phyloP scores from a whole-genome alignment of 2,329 filamentous ascomycete genomes.

The Microsporum ferrugineum region DNA sequence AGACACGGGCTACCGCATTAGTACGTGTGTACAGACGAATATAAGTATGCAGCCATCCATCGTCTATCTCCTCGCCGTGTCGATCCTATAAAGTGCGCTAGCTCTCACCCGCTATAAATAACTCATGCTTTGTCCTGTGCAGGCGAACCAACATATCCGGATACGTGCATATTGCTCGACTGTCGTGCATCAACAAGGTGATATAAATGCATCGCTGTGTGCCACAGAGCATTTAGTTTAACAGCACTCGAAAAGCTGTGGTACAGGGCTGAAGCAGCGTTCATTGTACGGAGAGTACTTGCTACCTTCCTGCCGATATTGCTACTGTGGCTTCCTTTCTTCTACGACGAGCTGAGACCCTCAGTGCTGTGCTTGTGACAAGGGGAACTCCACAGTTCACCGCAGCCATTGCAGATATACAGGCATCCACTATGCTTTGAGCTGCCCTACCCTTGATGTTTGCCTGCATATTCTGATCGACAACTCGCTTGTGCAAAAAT shows the following conservation, averaged over 20 bases:
- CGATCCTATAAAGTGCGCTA: neutral
- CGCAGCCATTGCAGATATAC: neutral
- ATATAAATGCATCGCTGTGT: neutral
- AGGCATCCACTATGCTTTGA: neutral
- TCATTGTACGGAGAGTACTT: neutral
- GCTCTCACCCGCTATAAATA: neutral
- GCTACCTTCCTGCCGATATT: neutral
- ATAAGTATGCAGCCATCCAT: neutral
- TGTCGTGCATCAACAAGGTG: neutral
- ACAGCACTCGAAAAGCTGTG: neutral
- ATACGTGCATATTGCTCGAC: neutral
- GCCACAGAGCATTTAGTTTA: neutral
- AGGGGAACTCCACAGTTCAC: neutral
- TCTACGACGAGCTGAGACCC: neutral
- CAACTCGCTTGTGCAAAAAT: neutral
- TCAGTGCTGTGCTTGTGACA: neutral
- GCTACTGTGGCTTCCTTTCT: neutral
- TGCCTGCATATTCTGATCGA: neutral
- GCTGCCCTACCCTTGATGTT: neutral
- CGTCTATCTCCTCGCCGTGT: neutral
- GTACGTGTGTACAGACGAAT: neutral
- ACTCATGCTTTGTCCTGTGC: neutral
- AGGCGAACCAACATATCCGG: neutral
- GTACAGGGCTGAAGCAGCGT: neutral
- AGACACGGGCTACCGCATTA: neutral